phyloP scores from a whole-genome alignment of 495 filamentous ascomycete species.

The Aspergillus indologenus region DNA sequence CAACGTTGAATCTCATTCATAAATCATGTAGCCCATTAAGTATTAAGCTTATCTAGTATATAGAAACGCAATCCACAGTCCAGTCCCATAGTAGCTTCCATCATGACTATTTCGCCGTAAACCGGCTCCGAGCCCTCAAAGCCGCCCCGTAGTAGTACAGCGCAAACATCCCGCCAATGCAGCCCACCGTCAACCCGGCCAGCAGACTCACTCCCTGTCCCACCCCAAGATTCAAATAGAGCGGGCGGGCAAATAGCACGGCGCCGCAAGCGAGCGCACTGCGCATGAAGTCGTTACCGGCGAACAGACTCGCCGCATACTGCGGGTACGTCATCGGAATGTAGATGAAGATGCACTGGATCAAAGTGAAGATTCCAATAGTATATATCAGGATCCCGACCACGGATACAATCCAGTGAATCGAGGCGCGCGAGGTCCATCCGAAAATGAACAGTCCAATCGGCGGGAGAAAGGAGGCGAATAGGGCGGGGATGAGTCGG shows the following conservation, averaged over 20 bases:
- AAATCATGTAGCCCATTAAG: not conserved
- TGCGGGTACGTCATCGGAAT: conserved; percentile 50
- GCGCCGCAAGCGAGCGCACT: conserved; percentile 45
- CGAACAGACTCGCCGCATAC: conserved; percentile 53
- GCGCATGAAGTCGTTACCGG: conserved; percentile 48
- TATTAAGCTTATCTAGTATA: not conserved
- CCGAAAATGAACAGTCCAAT: conserved; percentile 63
- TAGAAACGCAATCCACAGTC: not conserved
- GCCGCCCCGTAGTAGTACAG: conserved; percentile 52
- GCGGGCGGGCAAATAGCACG: conserved; percentile 44
- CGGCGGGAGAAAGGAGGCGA: conserved; percentile 49
- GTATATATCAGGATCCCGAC: conserved; percentile 58
- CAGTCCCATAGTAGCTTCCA: not conserved
- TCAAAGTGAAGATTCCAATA: conserved; percentile 45
- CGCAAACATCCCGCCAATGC: conserved; percentile 49
- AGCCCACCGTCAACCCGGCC: conserved; percentile 49
- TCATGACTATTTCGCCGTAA: conserved; percentile 4
- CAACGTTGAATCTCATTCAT: too few relatives aligned
- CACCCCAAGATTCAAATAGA: conserved; percentile 49
- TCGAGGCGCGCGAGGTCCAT: conserved; percentile 52
- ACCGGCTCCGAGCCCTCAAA: conserved; percentile 31
- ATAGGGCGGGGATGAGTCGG: conserved; percentile 53
- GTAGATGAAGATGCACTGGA: conserved; percentile 57
- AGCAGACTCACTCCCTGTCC: conserved; percentile 50
- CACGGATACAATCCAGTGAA: conserved; percentile 61